Percentiles rank a stretch among this genome's conserved stretches.
These are phyloP conservation scores for Malus hybrid DNA, from an alignment of 331 rosid genomes.

Conservation along the genomic window DNA sequence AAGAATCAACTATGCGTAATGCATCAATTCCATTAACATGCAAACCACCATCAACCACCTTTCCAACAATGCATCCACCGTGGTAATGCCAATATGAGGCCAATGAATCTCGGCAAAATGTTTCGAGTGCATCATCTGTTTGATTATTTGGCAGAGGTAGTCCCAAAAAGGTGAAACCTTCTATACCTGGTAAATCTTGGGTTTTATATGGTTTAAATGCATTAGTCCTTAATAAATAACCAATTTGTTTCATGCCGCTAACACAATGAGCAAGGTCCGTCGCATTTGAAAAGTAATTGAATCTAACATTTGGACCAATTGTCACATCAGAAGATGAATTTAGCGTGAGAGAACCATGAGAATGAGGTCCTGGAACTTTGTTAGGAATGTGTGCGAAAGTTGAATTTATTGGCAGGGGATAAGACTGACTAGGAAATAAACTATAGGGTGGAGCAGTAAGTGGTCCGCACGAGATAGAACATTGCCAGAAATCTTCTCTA, in stretches of 20 bases:
- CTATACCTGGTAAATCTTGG: not conserved
- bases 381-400: not conserved
- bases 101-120: not conserved
- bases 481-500: not conserved
- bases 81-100: slow-evolving; percentile 24
- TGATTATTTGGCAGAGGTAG: not conserved
- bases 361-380: not conserved
- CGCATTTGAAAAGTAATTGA: slow-evolving; percentile 13
- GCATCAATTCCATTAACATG: slow-evolving; percentile 4
- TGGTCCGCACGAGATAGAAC: not conserved
- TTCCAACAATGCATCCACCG: slow-evolving; percentile 20
- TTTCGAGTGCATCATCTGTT: slow-evolving; percentile 3
- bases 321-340: not conserved
- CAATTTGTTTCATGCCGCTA: slow-evolving; percentile 12
- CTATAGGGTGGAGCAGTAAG: not conserved
- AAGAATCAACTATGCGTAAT: slow-evolving; percentile 23
- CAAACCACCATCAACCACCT: slow-evolving; percentile 14
- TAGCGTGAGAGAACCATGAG: not conserved
- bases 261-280: slow-evolving; percentile 15
- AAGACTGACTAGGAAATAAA: not conserved
- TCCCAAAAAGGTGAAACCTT: not conserved
- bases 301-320: slow-evolving; percentile 1
- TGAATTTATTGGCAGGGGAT: not conserved
- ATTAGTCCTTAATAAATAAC: slow-evolving; percentile 10
- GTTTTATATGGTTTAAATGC: not conserved